Evolutionary conservation across 148 eudicot genomes (phyloP).

Genomic region (Camellia sinensis): DNA sequence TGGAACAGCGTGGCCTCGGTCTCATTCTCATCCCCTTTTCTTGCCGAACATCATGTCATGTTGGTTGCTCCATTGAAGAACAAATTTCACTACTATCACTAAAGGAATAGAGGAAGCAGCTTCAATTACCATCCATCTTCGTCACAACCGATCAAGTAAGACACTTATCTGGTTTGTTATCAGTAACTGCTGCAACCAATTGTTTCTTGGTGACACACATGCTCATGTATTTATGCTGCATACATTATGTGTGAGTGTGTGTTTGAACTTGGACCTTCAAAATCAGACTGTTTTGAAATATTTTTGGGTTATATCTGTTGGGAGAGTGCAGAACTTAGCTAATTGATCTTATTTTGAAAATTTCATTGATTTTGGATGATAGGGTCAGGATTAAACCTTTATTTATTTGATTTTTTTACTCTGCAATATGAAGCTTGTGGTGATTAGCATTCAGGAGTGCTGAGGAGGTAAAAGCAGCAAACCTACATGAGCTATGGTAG

Average conservation of each 20-base stretch:
- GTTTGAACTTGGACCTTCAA: not conserved
- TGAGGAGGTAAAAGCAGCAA: not conserved
- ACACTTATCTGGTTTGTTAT: not conserved
- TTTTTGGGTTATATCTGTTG: not conserved
- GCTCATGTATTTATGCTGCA: not conserved
- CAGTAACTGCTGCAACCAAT: not conserved
- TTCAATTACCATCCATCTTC: not conserved
- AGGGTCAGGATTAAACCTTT: too few relatives aligned
- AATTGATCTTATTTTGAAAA: not conserved
- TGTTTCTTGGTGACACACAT: not conserved
- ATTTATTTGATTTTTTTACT: not conserved
- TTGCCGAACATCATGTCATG: slow-evolving; percentile 75
- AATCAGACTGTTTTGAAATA: not conserved
- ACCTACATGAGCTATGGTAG: not conserved
- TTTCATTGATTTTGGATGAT: not conserved
- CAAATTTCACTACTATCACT: slow-evolving; percentile 60
- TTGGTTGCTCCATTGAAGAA: slow-evolving; percentile 71
- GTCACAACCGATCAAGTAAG: not conserved
- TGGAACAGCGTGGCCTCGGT: slow-evolving; percentile 85
- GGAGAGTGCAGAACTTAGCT: not conserved
- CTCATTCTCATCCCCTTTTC: slow-evolving; percentile 79
- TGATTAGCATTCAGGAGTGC: not conserved
- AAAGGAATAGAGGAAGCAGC: slow-evolving; percentile 12
- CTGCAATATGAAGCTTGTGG: not conserved
- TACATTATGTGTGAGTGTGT: not conserved